These are phyloP conservation scores for Exutisphaerella laricina DNA, from an alignment of 2,329 filamentous ascomycete species.

Conservation along the genomic window DNA sequence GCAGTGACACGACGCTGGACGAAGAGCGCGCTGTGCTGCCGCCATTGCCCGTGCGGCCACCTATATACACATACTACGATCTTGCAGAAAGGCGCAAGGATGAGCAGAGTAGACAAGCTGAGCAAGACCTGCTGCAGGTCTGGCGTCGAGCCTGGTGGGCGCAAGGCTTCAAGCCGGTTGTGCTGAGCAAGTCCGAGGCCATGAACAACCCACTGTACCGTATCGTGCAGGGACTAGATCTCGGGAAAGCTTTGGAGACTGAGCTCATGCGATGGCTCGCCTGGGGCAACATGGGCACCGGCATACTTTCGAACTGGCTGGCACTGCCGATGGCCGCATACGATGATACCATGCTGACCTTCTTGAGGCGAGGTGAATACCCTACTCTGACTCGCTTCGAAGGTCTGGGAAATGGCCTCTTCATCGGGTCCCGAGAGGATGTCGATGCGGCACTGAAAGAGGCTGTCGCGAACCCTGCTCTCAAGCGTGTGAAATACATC, in stretches of 20 bases:
- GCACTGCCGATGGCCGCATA: slow-evolving; percentile 76
- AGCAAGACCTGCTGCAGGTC: slow-evolving; percentile 71
- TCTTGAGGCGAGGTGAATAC: slow-evolving; percentile 70
- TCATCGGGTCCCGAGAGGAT: slow-evolving; percentile 59
- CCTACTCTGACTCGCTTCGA: slow-evolving; percentile 69
- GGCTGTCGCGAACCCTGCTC: slow-evolving; percentile 42
- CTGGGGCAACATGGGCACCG: slow-evolving; percentile 85
- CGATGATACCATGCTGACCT: slow-evolving; percentile 65
- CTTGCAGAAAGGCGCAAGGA: slow-evolving; percentile 55
- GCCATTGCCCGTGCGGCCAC: slow-evolving; percentile 61
- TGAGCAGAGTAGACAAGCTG: slow-evolving; percentile 60
- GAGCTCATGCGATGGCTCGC: slow-evolving; percentile 83
- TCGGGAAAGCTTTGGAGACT: slow-evolving; percentile 57
- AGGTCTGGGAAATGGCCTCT: slow-evolving; percentile 63
- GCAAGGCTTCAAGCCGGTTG: slow-evolving; percentile 79
- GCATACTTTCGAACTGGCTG: slow-evolving; percentile 72
- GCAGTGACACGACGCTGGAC: slow-evolving; percentile 70
- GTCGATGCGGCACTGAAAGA: slow-evolving; percentile 41
- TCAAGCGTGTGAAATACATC: slow-evolving; percentile 60
- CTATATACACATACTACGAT: slow-evolving; percentile 91
- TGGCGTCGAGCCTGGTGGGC: slow-evolving; percentile 97
- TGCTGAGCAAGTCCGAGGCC: slow-evolving; percentile 73
- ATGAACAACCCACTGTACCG: slow-evolving; percentile 75
- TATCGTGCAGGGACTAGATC: slow-evolving; percentile 57
- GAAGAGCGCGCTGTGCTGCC: slow-evolving; percentile 80